These are phyloP conservation scores for Suillus subalutaceus DNA, from an alignment of 768 basidiomycete genomes.

Conservation along the genomic window DNA sequence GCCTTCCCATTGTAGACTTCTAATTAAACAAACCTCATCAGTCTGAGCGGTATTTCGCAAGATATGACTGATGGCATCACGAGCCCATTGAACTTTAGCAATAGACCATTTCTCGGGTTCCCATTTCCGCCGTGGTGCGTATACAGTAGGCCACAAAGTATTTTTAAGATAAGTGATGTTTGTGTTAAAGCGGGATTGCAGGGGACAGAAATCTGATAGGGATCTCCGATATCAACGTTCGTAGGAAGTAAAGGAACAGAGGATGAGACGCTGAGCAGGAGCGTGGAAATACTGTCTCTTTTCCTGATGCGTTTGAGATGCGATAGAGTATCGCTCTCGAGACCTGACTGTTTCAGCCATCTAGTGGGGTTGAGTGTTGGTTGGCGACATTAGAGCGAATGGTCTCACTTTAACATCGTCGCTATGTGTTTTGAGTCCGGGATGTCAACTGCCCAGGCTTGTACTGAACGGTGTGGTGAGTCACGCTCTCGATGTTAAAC, in stretches of 20 bases:
- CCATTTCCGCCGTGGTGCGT: slow-evolving; percentile 67
- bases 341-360: slow-evolving; percentile 66
- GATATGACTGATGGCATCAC: slow-evolving; percentile 60
- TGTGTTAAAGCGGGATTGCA: slow-evolving; percentile 65
- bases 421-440: slow-evolving; percentile 61
- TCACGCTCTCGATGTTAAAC: slow-evolving; percentile 7
- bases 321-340: slow-evolving; percentile 63
- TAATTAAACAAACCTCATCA: slow-evolving; percentile 58
- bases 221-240: slow-evolving; percentile 47
- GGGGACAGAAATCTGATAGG: slow-evolving; percentile 68
- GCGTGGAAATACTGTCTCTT: slow-evolving; percentile 44
- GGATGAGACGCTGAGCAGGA: slow-evolving; percentile 53
- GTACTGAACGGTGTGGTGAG: slow-evolving; percentile 42
- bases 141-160: slow-evolving; percentile 85
- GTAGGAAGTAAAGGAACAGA: slow-evolving; percentile 53
- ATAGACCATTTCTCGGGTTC: slow-evolving; percentile 70
- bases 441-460: slow-evolving; percentile 80
- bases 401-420: slow-evolving; percentile 60
- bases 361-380: slow-evolving; percentile 36
- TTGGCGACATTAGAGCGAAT: background rate
- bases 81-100: slow-evolving; percentile 74
- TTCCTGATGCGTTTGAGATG: slow-evolving; percentile 82
- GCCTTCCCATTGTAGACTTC: background rate
- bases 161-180: slow-evolving; percentile 63
- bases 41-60: slow-evolving; percentile 53